A percentile compares a stretch with the other conserved stretches of the same genome.
phyloP scores from a whole-genome alignment of 1,284 basidiomycete species.

The Naganishia liquefaciens region DNA sequence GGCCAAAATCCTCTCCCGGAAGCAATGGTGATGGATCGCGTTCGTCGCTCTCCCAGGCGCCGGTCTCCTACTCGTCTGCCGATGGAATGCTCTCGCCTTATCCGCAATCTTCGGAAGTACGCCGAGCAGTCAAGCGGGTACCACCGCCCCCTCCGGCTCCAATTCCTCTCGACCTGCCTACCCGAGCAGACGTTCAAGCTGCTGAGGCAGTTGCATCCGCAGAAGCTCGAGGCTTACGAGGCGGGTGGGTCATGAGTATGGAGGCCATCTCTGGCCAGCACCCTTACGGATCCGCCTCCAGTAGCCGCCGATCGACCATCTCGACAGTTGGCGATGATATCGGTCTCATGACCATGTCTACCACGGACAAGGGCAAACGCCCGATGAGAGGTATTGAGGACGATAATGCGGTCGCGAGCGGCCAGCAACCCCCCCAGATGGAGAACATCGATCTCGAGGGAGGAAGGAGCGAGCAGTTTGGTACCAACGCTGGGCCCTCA shows the following conservation, averaged over 20 bases:
- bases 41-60: constrained; percentile 33
- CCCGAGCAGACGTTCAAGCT: constrained; percentile 54
- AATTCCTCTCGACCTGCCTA: constrained; percentile 51
- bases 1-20: not conserved
- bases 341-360: constrained; percentile 5
- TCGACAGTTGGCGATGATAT: constrained; percentile 28
- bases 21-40: not conserved
- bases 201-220: constrained; percentile 52
- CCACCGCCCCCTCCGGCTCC: constrained; percentile 40
- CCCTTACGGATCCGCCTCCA: constrained; percentile 3
- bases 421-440: constrained; percentile 40
- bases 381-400: constrained; percentile 1
- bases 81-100: constrained; percentile 44
- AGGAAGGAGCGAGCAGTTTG: constrained; percentile 37
- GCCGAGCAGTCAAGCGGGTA: constrained; percentile 2
- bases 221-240: constrained; percentile 49
- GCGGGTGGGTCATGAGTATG: constrained; percentile 54
- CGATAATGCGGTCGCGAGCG: not conserved
- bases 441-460: constrained; percentile 55
- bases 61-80: constrained; percentile 38
- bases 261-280: constrained; percentile 22
- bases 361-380: constrained; percentile 13
- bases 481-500: constrained; percentile 9
- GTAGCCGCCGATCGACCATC: constrained; percentile 15
- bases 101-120: constrained; percentile 24